These are phyloP conservation scores for Nakazawaea sp. DNA, from an alignment of 805 yeast species.

Conservation along the genomic window DNA sequence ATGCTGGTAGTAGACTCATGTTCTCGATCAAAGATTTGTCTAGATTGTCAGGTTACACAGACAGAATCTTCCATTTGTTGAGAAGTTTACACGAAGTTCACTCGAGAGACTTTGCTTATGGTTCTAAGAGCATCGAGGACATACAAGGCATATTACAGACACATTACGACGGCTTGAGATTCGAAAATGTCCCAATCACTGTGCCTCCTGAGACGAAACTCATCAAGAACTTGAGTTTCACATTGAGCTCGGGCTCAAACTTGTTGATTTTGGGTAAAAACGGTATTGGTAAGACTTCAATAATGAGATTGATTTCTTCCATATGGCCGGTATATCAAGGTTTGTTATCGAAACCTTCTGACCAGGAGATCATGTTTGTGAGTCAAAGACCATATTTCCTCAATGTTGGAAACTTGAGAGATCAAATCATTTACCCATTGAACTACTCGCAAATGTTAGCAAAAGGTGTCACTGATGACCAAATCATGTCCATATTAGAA, in stretches of 20 bases:
- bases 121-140: conserved; percentile 31
- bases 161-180: conserved; percentile 70
- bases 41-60: conserved; percentile 87
- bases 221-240: conserved; percentile 56
- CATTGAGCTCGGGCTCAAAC: conserved; percentile 56
- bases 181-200: conserved; percentile 76
- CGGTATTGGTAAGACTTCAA: conserved; percentile 86
- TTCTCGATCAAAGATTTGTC: conserved; percentile 89
- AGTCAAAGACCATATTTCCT: conserved; percentile 86
- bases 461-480: conserved; percentile 63
- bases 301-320: conserved; percentile 77
- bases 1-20: conserved; percentile 93
- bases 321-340: conserved; percentile 90
- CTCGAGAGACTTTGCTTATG: conserved; percentile 48
- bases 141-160: conserved; percentile 77
- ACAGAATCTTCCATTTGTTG: conserved; percentile 70
- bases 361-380: conserved; percentile 63
- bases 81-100: conserved; percentile 80
- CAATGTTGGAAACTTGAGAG: conserved; percentile 72
- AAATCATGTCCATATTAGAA: conserved; percentile 56
- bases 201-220: conserved; percentile 72
- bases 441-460: conserved; percentile 72
- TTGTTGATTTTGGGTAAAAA: conserved; percentile 79
- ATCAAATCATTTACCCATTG: conserved; percentile 85
- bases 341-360: conserved; percentile 67